Percentiles rank a stretch among this genome's conserved stretches.
These are phyloP conservation scores for Rhipidocladum racemiflorum DNA, from an alignment of 176 grass and related monocot genomes.

Conservation along the genomic window DNA sequence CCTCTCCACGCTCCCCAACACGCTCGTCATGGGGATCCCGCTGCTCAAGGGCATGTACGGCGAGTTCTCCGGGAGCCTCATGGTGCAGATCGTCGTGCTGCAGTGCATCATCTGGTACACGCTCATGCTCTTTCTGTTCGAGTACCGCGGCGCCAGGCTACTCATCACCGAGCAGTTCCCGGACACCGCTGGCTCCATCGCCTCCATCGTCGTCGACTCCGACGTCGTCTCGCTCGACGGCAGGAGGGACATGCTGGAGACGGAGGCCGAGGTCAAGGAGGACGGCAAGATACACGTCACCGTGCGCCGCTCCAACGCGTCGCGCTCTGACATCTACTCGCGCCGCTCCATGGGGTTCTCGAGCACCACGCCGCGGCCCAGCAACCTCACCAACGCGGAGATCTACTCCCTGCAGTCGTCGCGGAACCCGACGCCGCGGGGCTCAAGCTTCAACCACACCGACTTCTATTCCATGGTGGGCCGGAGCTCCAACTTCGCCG, in stretches of 20 bases:
- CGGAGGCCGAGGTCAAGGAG: constrained; percentile 90
- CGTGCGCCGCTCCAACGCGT: constrained; percentile 87
- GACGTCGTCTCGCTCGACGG: constrained; percentile 92
- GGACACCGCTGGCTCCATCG: constrained; percentile 82
- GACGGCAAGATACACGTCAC: constrained; percentile 93
- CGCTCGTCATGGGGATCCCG: constrained; percentile 97
- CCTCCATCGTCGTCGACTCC: constrained; percentile 80
- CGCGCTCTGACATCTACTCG: constrained; percentile 87
- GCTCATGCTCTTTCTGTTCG: constrained; percentile 98
- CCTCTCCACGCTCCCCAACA: constrained; percentile 95
- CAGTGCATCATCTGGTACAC: constrained; percentile 99
- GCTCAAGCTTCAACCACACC: constrained; percentile 99
- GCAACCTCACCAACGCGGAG: constrained; percentile 99
- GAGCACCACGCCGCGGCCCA: constrained; percentile 74
- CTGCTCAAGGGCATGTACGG: constrained; percentile 99
- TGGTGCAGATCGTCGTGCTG: constrained; percentile 97
- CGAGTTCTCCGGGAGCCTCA: constrained; percentile 68
- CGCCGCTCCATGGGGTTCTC: constrained; percentile 82
- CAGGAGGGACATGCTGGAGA: constrained; percentile 66
- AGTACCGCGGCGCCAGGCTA: constrained; percentile 85
- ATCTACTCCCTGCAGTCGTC: constrained; percentile 99
- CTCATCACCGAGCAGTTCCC: constrained; percentile 98
- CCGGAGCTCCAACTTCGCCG: constrained; percentile 83
- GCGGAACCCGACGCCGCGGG: constrained; percentile 78
- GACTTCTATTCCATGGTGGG: constrained; percentile 99